Percentiles rank a stretch among this genome's conserved stretches.
Conservation (phyloP, 2,329 filamentous ascomycete genomes). For the Scedosporium minutisporum region DNA sequence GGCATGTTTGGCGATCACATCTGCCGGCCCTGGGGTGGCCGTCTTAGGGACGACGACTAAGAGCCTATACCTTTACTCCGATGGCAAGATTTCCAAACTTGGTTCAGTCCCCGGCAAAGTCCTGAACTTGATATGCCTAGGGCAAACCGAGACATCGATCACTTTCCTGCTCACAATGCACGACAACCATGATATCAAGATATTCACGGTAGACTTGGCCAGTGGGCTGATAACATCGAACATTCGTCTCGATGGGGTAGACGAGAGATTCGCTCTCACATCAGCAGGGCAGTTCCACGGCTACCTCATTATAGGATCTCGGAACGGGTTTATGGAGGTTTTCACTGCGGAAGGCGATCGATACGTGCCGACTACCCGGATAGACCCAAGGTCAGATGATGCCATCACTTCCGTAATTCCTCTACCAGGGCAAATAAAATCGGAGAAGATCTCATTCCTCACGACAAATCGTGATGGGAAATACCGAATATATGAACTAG, state of each 20-base stretch:
- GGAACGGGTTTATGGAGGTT: constrained; percentile 38
- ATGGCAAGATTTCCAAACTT: constrained; percentile 21
- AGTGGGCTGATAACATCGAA: constrained; percentile 19
- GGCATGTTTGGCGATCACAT: constrained; percentile 37
- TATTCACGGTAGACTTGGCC: constrained; percentile 28
- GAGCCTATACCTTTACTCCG: constrained; percentile 34
- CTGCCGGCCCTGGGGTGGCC: constrained; percentile 26
- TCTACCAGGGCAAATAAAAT: constrained; percentile 22
- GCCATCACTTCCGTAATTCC: constrained; percentile 59
- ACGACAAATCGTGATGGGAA: constrained; percentile 70
- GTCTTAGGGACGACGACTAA: constrained; percentile 41
- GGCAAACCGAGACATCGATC: not conserved
- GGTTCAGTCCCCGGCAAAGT: constrained; percentile 36
- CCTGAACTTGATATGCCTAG: constrained; percentile 34
- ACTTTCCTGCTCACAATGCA: constrained; percentile 37
- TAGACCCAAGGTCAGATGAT: constrained; percentile 28
- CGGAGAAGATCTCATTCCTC: constrained; percentile 40
- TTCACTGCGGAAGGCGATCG: constrained; percentile 14
- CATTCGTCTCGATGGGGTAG: constrained; percentile 26
- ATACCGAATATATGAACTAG: constrained; percentile 53
- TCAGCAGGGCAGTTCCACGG: constrained; percentile 30
- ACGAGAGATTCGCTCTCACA: constrained; percentile 40
- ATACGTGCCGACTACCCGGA: not conserved
- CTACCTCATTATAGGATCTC: constrained; percentile 43
- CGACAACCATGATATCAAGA: constrained; percentile 31